These are phyloP conservation scores for Ascoidea asiatica DNA, from an alignment of 805 yeast genomes.

Conservation along the genomic window DNA sequence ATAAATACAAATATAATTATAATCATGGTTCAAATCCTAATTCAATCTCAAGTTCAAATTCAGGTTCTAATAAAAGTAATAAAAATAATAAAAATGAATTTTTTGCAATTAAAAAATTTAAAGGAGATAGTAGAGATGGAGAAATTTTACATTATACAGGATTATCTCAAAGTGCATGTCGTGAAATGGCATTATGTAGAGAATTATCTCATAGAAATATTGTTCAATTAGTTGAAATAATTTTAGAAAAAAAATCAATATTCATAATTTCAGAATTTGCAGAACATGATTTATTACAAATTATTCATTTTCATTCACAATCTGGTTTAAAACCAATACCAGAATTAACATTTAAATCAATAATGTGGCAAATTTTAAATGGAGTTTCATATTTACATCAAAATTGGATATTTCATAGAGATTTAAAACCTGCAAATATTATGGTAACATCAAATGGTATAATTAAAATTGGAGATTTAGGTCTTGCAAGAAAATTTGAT, in stretches of 20 bases:
- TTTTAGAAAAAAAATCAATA: conserved; percentile 77
- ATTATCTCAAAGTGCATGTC: conserved; percentile 86
- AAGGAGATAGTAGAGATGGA: conserved; percentile 77
- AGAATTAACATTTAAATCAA: conserved; percentile 63
- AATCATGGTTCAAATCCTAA: background rate
- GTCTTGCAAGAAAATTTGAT: conserved; percentile 77
- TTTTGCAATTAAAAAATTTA: conserved; percentile 90
- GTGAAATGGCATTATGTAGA: conserved; percentile 92
- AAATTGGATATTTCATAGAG: conserved; percentile 94
- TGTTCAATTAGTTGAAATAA: conserved; percentile 67
- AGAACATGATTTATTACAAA: conserved; percentile 89
- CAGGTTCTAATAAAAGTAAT: too few species aligned
- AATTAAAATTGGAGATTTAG: conserved; percentile 94
- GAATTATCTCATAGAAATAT: conserved; percentile 74
- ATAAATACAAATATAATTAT: too few species aligned
- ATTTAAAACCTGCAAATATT: conserved; percentile 93
- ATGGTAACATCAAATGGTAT: conserved; percentile 85
- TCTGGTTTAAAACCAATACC: conserved; percentile 76
- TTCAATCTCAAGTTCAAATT: too few species aligned
- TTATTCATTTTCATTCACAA: conserved; percentile 88
- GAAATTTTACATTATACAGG: conserved; percentile 87
- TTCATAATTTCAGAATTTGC: conserved; percentile 95
- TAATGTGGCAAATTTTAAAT: conserved; percentile 82
- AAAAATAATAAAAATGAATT: conserved; percentile 18
- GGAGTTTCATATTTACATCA: conserved; percentile 89